Base-by-base conservation (phyloP, 192 early-diverging fungal species). In the Backusella morwellensis region DNA sequence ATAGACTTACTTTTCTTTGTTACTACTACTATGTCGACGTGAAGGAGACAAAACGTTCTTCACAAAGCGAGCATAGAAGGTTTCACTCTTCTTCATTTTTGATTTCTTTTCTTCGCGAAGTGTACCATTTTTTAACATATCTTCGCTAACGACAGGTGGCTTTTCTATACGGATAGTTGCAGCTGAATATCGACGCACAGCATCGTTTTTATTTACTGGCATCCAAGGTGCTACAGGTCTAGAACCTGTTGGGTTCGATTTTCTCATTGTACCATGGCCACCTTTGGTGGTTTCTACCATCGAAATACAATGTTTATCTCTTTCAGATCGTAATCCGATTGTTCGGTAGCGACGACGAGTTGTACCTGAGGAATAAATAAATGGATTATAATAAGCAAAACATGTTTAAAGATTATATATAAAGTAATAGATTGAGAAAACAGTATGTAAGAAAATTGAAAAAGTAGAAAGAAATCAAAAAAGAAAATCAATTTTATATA, bases 11-110 rank as follows among this genome's bases (percentile, higher is more conserved):
- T 41, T 73, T 3, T 56, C 54, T 23, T 56, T 56, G 32, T 36
- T n/a, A 44, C 42, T 50, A 6, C 29, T 63, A 29, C 26, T 63
- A 56, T 44, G 44, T 70, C 74, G 47, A 35, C 73, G 66, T 11
- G 47, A 47, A 50, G 78, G 68, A 38, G 78, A 56, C 3, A 79
- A 40, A 2, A 74, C 76, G n/a, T 50, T 54, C n/a, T 79, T 79
- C 19, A 75, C 56, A 63, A 79, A 79, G 17, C 72, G 68, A 63
- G 73, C 50, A 66, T 75, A 74, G 35, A 79, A 79, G 0, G 78
- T 74, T 17, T 79, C 72, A 42, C 78, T 79, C 14, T 79, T 79
- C 29, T 79, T 79, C 44, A 79, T 54, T 11, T 29, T 40, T 38
- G 44, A n/a, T 29, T 38, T 32, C 26, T 42, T 73, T 35, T 73